These are phyloP conservation scores for Apophysomyces ossiformis DNA, from an alignment of 371 early-diverging fungal species.

Conservation along the genomic window DNA sequence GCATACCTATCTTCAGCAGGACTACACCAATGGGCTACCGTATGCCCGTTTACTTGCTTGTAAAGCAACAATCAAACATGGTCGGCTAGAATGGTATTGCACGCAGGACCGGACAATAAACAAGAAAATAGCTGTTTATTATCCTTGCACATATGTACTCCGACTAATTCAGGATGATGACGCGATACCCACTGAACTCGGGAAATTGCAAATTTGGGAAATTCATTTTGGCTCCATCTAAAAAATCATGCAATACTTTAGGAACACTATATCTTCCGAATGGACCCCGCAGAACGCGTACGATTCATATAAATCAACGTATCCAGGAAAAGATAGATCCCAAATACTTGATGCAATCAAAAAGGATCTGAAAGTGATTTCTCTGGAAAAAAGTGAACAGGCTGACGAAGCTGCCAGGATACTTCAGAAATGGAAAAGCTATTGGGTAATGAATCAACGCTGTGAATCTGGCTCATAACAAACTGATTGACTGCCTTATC, in stretches of 20 bases:
- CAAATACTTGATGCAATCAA: background rate
- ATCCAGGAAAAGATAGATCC: background rate
- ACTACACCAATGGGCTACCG: background rate
- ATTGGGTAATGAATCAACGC: background rate
- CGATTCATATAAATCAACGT: background rate
- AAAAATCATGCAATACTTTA: background rate
- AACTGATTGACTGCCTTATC: background rate
- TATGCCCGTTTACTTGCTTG: background rate
- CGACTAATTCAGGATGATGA: too few relatives aligned
- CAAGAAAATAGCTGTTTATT: too few relatives aligned
- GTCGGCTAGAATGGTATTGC: background rate
- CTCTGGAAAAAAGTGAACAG: background rate
- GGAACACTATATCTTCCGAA: background rate
- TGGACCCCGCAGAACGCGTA: background rate
- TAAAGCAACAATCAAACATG: background rate
- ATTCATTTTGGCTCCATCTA: too few relatives aligned
- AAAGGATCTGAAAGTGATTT: background rate
- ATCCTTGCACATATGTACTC: too few relatives aligned
- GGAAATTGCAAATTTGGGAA: too few relatives aligned
- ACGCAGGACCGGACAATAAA: too few relatives aligned
- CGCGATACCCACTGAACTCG: too few relatives aligned
- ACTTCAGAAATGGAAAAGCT: background rate
- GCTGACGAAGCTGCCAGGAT: background rate
- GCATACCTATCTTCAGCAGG: background rate
- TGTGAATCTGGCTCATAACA: background rate